Evolutionary conservation across 495 filamentous ascomycete genomes (phyloP), one percentile per base, ranked within the genome.

Genomic region (Daldinia grandis): DNA sequence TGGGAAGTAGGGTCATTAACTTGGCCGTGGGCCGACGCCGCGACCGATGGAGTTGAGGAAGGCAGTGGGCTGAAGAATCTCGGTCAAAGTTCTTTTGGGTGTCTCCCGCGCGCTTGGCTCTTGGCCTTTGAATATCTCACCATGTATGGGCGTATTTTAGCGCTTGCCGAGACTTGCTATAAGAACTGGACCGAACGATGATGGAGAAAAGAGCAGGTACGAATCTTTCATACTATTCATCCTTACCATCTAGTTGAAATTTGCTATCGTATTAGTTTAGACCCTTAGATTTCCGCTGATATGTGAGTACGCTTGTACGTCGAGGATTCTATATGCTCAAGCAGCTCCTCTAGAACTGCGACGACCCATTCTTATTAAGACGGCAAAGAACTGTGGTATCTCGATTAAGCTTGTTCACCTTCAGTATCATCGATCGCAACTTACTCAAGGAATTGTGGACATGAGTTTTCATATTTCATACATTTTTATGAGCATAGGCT

Each of bases 71-170:
- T 54, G 9, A 35, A 35, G 17, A 15, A 30, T 14, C 14, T 64
- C 50, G 61, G 61, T 55, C 19, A 44, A 42, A 50, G 35, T 55
- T 50, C 40, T 47, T 55, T 55, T 55, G 1, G 33, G 49, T 25
- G 10, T 54, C 30, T 44, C 25, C 25, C 37, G 21, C 14, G 21
- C 33, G 24, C 61, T 64, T 56, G 61, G 61, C 47, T 54, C 60
- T 62, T 62, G 49, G 49, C 60, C 9, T 21, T 14, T 57, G 5
- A 57, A 37, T 33, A 57, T 57, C 54, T 37, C 19, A 24, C 30
- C 19, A 25, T n/a, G 31, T 33, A 27, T 40, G 19, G 31, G 31
- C 12, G 30, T 19, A 15, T 24, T 57, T 24, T 57, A 57, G 54
- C 31, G 10, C 21, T 14, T 27, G 54, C 54, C 54, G 54, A 57